Base-by-base conservation (phyloP, 208 protist genomes). In the Crithidia brevicula region DNA sequence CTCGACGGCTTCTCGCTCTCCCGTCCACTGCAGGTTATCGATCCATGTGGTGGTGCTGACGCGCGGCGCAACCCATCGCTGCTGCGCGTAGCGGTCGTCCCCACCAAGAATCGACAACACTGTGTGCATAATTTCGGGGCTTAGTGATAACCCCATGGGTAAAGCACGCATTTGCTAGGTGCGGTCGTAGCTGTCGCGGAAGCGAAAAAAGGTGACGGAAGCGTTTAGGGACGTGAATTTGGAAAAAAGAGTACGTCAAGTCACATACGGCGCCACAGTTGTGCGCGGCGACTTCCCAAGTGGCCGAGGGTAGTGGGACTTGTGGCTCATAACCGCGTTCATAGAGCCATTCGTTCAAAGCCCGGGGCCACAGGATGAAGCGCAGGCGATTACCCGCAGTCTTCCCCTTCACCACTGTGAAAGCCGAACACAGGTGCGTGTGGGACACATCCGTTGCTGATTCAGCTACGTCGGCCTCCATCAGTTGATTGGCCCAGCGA, bases 201-300 rank as follows among this genome's bases (percentile, higher is more conserved):
- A 71, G 9, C 53, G 65, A 23, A n/a, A 52, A 58, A 3, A 62
- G 53, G 25, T 62, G 65, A 3, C 65, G 34, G 38, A 43, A 50
- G 7, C 31, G 47, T 23, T 28, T 27, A 11, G 50, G 65, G 20
- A 53, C 15, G 16, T 46, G 53, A 3, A 62, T 30, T 38, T 62
- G 65, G 45, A 47, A 71, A 13, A 71, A 54, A 0, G 65, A 71
- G 40, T 53, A 71, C 49, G 65, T 62, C 36, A 62, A 27, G 33
- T 71, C 65, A 25, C 51, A 50, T 5, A 62, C 34, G 10, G 53
- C 65, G 13, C 43, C 45, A 25, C 65, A 71, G 0, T 23, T 1
- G 5, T 38, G 43, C 3, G 53, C n/a, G 23, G 53, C 65, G 23
- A 33, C 38, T 2, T 61, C 53, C 64, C 52, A 69, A 6, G 64